phyloP scores from a whole-genome alignment of 805 yeast species.

The Brettanomyces naardenensis region DNA sequence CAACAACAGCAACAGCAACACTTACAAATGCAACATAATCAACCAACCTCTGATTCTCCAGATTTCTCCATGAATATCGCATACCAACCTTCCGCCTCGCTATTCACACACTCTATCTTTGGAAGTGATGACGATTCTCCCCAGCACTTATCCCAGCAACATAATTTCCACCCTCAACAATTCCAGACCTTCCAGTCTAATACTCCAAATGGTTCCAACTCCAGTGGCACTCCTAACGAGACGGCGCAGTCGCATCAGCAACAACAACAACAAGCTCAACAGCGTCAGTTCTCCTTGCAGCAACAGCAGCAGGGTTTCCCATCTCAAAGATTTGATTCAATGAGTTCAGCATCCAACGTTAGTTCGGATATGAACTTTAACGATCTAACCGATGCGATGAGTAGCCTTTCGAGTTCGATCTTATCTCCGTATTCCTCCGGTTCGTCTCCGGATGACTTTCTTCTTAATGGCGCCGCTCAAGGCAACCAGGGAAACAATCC shows the following conservation, averaged over 20 bases:
- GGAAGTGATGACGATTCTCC: no score
- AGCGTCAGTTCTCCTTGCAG: neutral
- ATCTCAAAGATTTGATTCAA: constrained; percentile 11
- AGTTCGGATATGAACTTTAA: constrained; percentile 23
- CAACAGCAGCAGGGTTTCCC: constrained; percentile 4
- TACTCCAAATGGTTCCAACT: neutral
- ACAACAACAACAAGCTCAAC: constrained; percentile 1
- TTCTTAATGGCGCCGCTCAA: constrained; percentile 15
- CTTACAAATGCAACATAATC: no score
- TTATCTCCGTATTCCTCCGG: constrained; percentile 29
- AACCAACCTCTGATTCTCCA: no score
- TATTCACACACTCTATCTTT: no score
- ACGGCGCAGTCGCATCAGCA: constrained; percentile 3
- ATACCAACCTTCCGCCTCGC: no score
- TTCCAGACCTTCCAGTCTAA: constrained; percentile 1
- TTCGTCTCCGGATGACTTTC: constrained; percentile 29
- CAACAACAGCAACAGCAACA: constrained; percentile 3
- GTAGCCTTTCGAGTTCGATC: constrained; percentile 22
- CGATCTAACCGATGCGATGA: constrained; percentile 24
- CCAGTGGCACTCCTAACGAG: neutral
- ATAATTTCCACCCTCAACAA: neutral
- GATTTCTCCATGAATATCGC: no score
- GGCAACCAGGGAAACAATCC: constrained; percentile 1
- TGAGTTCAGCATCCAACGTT: constrained; percentile 14
- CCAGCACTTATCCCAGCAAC: neutral